Evolutionary conservation across 1,284 basidiomycete genomes (phyloP).

Genomic region (Gymnopus androsaceus): DNA sequence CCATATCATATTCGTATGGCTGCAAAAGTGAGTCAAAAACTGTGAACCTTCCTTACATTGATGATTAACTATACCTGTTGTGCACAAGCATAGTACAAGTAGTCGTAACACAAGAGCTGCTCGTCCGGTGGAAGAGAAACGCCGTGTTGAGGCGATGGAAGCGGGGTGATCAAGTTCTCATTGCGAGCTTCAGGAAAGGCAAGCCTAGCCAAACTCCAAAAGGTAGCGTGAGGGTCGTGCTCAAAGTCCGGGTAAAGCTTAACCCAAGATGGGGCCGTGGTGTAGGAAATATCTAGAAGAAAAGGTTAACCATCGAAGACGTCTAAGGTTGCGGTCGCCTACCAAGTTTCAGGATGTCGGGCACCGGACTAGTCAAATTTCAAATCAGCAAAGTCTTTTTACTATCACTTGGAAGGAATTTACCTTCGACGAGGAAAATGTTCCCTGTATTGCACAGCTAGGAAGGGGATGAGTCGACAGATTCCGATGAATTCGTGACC

Average conservation of each 20-base stretch:
- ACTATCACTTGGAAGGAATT: too few species aligned
- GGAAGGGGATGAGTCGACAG: too few species aligned
- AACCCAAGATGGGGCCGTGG: constrained; percentile 43
- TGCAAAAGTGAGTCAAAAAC: constrained; percentile 18
- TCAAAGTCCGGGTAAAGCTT: constrained; percentile 39
- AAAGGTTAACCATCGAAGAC: not conserved
- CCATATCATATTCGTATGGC: constrained; percentile 45
- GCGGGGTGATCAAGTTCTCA: constrained; percentile 26
- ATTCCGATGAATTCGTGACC: too few species aligned
- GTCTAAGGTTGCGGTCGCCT: constrained; percentile 18
- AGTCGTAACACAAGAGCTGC: constrained; percentile 56
- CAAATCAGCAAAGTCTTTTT: too few species aligned
- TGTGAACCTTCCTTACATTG: not conserved
- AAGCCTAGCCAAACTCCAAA: constrained; percentile 48
- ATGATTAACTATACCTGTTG: constrained; percentile 19
- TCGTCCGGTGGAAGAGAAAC: constrained; percentile 47
- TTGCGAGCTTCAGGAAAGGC: constrained; percentile 43
- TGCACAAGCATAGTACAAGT: constrained; percentile 49
- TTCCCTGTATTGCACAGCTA: constrained; percentile 48
- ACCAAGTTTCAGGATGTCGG: constrained; percentile 55
- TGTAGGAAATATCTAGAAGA: constrained; percentile 50
- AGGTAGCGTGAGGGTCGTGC: constrained; percentile 45
- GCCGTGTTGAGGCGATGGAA: constrained; percentile 38
- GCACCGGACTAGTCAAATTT: too few species aligned
- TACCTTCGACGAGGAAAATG: constrained; percentile 46